Evolutionary conservation across 2,329 filamentous ascomycete species (phyloP).

Genomic region (Hypomyces perniciosus): DNA sequence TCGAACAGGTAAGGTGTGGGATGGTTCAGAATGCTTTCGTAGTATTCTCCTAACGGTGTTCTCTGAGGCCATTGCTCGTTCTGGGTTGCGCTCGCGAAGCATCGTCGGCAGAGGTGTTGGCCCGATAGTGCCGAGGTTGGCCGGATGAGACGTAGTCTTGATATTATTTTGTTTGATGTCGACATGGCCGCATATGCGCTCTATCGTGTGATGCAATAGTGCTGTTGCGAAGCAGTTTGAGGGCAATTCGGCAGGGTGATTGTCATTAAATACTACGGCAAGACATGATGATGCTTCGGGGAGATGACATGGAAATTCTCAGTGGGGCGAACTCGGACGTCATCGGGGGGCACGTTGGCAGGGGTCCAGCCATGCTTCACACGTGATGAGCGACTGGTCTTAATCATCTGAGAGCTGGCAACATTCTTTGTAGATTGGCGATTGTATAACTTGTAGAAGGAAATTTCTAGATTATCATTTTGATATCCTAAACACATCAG

Average conservation of each 20-base stretch:
- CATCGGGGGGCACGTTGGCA: conserved; percentile 19
- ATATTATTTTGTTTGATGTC: conserved; percentile 23
- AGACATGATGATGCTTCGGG: too few relatives aligned
- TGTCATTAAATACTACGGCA: background rate
- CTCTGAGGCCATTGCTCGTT: conserved; percentile 29
- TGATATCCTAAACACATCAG: too few relatives aligned
- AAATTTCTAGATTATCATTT: too few relatives aligned
- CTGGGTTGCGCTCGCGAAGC: conserved; percentile 23
- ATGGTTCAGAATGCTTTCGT: conserved; percentile 48
- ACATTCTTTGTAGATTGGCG: too few relatives aligned
- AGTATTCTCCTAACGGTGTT: conserved; percentile 52
- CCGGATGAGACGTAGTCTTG: conserved; percentile 25
- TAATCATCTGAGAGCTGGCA: too few relatives aligned
- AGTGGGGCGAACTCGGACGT: conserved; percentile 23
- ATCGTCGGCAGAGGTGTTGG: conserved; percentile 17
- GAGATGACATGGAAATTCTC: background rate
- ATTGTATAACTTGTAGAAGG: too few relatives aligned
- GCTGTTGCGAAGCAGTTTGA: background rate
- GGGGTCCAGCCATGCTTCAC: too few relatives aligned
- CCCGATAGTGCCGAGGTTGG: conserved; percentile 14
- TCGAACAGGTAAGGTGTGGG: conserved; percentile 35
- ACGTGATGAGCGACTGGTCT: too few relatives aligned
- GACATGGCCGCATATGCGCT: conserved; percentile 22
- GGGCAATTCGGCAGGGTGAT: background rate
- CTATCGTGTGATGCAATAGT: background rate